Base-by-base conservation (phyloP, 2,329 filamentous ascomycete genomes). In the Phoma sp. region DNA sequence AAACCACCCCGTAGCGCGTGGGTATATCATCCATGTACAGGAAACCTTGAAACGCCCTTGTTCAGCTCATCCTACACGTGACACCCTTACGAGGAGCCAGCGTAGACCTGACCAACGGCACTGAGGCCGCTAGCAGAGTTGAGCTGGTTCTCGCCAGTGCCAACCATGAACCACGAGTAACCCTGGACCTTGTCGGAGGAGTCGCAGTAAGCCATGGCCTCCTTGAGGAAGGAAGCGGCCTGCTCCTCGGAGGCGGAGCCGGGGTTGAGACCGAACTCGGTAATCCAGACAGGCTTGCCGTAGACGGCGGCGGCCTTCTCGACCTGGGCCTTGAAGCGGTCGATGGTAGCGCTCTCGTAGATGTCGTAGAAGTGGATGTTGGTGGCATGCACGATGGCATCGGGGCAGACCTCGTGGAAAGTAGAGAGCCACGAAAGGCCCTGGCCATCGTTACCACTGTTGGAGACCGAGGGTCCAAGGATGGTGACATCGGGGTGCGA, bases 361-460 rank as follows among this genome's bases (percentile, higher is more conserved):
- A 63, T 64, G 60, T 75, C 71, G 65, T 76, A 77, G 66, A 72
- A 77, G 59, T 77, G 75, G 58, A 76, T 72, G 61, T 73, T 73
- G 57, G 67, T 65, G 24, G 71, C 74, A 60, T 76, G 66, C 25
- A 72, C 68, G 24, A 56, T 56, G 51, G 73, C 75, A n/a, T 64
- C 68, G 17, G 72, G 63, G 67, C 75, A 77, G 48, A 39, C 47
- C 10, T 55, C 55, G 51, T 71, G 47, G 67, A 76, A 77, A 54
- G 57, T 46, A 32, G 39, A 47, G 37, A 76, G 68, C 71, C 73
- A 77, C 43, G 57, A 47, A 10, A 73, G 62, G 45, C 72, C 74
- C 12, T 29, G 65, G 67, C 64, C 12, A 49, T 58, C 0, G 57
- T 57, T 8, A 31, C 60, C 44, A 41, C 56, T 48, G 56, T 73